Evolutionary conservation across 1,139 yeast genomes (phyloP).

Genomic region (Debaryomycetaceae sp.): DNA sequence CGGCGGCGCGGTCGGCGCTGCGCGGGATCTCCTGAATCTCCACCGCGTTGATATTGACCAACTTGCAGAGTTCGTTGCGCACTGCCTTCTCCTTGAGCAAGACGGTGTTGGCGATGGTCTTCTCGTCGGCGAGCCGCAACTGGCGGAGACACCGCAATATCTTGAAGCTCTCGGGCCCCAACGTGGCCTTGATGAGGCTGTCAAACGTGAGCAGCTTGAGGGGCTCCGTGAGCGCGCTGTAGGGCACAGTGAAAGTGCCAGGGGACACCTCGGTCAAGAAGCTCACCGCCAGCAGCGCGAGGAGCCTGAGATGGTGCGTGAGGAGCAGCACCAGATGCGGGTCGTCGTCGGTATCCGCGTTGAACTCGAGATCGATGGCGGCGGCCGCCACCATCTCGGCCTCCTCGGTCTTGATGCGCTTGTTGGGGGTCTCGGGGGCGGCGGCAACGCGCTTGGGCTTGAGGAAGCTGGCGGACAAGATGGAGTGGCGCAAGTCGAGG

Average conservation of each 20-base stretch:
- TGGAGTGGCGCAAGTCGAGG: conserved; percentile 47
- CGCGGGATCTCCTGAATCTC: conserved; percentile 91
- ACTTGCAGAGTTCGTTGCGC: conserved; percentile 55
- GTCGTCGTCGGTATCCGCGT: not conserved
- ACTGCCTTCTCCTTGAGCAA: conserved; percentile 74
- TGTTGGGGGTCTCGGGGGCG: conserved; percentile 18
- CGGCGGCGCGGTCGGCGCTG: conserved; percentile 87
- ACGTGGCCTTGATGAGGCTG: conserved; percentile 50
- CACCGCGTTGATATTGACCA: conserved; percentile 54
- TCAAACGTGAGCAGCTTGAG: conserved; percentile 60
- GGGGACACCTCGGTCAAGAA: conserved; percentile 43
- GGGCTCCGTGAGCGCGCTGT: conserved; percentile 34
- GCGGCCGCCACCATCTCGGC: conserved; percentile 20
- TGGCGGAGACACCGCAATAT: conserved; percentile 65
- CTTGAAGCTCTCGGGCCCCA: conserved; percentile 56
- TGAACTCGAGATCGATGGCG: not conserved
- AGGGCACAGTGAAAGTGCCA: conserved; percentile 40
- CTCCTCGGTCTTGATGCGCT: conserved; percentile 44
- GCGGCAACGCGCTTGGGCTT: conserved; percentile 31
- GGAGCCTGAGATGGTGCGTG: conserved; percentile 49
- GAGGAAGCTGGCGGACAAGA: conserved; percentile 34
- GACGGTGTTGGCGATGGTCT: conserved; percentile 71
- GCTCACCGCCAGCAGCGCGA: conserved; percentile 41
- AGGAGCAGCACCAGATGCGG: conserved; percentile 26
- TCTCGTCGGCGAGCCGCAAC: conserved; percentile 76